Evolutionary conservation across 2,329 filamentous ascomycete species (phyloP).

Genomic region (Pseudogymnoascus sp.): DNA sequence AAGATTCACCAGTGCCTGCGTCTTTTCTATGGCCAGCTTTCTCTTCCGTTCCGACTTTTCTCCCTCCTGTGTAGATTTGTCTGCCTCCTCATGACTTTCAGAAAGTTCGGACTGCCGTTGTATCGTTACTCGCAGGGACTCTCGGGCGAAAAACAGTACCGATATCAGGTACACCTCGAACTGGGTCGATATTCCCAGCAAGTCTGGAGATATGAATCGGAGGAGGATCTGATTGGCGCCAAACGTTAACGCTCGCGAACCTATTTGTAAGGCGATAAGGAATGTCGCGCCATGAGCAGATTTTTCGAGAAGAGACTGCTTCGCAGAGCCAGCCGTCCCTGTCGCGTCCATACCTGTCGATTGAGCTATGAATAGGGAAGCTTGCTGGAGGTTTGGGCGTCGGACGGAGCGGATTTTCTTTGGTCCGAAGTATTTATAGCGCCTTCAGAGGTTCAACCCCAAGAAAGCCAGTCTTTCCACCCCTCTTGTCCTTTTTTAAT

Average conservation of each 20-base stretch:
- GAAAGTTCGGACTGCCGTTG: constrained; percentile 59
- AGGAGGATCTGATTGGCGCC: constrained; percentile 84
- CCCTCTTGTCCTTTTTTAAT: constrained; percentile 61
- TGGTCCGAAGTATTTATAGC: neutral
- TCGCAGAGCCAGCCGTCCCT: neutral
- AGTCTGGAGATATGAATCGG: constrained; percentile 74
- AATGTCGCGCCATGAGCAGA: constrained; percentile 62
- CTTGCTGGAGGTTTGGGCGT: neutral
- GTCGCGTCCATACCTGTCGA: constrained; percentile 9
- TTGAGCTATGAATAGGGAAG: neutral
- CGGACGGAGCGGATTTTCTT: neutral
- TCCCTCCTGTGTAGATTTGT: constrained; percentile 13
- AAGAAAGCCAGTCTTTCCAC: constrained; percentile 52
- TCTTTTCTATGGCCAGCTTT: constrained; percentile 29
- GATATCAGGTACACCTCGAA: constrained; percentile 89
- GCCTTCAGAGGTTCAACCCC: constrained; percentile 16
- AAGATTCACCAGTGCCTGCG: constrained; percentile 79
- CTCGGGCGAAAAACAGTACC: constrained; percentile 88
- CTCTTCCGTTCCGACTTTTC: constrained; percentile 15
- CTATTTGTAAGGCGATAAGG: constrained; percentile 79
- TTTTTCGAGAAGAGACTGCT: constrained; percentile 11
- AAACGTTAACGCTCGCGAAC: constrained; percentile 84
- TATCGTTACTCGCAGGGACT: constrained; percentile 83
- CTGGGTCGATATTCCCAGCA: constrained; percentile 80
- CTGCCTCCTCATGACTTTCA: constrained; percentile 14